A percentile compares a stretch with the other conserved stretches of the same genome.
These are phyloP conservation scores for Sophora flavescens DNA, from an alignment of 306 rosid species.

Conservation along the genomic window DNA sequence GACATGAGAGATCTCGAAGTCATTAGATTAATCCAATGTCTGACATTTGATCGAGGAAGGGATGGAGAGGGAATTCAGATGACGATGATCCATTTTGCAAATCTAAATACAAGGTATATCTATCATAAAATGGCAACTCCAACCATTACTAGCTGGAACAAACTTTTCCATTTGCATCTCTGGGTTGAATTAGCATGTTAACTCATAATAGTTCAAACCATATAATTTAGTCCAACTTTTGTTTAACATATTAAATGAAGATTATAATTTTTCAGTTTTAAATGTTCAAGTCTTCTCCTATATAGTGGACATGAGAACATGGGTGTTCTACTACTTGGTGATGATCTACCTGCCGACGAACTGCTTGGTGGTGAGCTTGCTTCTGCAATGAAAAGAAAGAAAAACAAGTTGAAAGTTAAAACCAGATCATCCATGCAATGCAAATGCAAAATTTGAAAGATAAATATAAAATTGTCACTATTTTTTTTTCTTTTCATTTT, in stretches of 20 bases:
- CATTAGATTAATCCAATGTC: too few species aligned
- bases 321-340: neutral
- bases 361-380: neutral
- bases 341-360: neutral
- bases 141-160: neutral
- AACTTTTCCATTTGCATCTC: neutral
- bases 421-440: neutral
- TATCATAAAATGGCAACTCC: neutral
- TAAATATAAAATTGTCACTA: too few species aligned
- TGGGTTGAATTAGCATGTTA: neutral
- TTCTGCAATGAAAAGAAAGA: slow-evolving; percentile 6
- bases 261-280: neutral
- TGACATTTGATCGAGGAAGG: too few species aligned
- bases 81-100: too few species aligned
- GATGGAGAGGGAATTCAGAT: too few species aligned
- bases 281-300: neutral
- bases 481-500: too few species aligned
- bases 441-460: neutral
- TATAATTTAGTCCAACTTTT: slow-evolving; percentile 13
- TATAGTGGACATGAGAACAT: neutral
- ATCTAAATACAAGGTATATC: neutral
- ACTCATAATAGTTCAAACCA: neutral
- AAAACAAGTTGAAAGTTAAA: slow-evolving; percentile 16
- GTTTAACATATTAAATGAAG: neutral
- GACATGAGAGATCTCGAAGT: too few species aligned